Evolutionary conservation across 2,329 filamentous ascomycete species (phyloP).

Genomic region (Fusarium sp.): DNA sequence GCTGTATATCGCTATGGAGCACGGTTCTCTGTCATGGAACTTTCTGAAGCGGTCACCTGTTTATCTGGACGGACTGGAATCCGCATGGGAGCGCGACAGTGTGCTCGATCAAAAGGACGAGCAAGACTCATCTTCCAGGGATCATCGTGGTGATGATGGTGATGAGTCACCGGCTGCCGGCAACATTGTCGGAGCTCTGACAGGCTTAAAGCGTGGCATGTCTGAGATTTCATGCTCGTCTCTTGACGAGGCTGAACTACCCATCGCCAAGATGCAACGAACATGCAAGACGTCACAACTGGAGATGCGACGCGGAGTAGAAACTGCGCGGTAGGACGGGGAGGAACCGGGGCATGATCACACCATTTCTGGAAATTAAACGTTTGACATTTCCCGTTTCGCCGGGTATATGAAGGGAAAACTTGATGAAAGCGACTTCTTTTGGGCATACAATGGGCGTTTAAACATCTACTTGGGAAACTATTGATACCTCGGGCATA

Average conservation of each 20-base stretch:
- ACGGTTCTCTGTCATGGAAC: conserved; percentile 70
- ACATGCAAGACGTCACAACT: conserved; percentile 58
- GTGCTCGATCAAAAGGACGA: conserved; percentile 61
- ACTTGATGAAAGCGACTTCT: conserved; percentile 33
- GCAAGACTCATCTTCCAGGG: conserved; percentile 52
- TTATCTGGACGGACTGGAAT: conserved; percentile 68
- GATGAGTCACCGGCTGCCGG: conserved; percentile 44
- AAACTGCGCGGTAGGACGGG: conserved; percentile 42
- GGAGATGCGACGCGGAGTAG: conserved; percentile 55
- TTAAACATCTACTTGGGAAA: conserved; percentile 23
- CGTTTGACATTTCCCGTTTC: conserved; percentile 1
- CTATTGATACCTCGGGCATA: conserved; percentile 42
- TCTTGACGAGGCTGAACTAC: conserved; percentile 51
- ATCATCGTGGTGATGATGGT: conserved; percentile 47
- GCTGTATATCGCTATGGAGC: conserved; percentile 71
- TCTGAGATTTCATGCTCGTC: conserved; percentile 67
- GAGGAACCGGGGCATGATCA: conserved; percentile 8
- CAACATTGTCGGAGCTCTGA: conserved; percentile 47
- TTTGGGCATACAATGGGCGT: conserved; percentile 40
- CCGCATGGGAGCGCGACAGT: conserved; percentile 67
- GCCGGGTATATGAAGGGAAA: conserved; percentile 1
- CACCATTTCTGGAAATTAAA: conserved; percentile 1
- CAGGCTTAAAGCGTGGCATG: conserved; percentile 65
- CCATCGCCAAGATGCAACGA: conserved; percentile 58
- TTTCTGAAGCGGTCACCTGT: conserved; percentile 64